Evolutionary conservation across 139 green algal genomes (phyloP).

Genomic region (Micromonas commoda): DNA sequence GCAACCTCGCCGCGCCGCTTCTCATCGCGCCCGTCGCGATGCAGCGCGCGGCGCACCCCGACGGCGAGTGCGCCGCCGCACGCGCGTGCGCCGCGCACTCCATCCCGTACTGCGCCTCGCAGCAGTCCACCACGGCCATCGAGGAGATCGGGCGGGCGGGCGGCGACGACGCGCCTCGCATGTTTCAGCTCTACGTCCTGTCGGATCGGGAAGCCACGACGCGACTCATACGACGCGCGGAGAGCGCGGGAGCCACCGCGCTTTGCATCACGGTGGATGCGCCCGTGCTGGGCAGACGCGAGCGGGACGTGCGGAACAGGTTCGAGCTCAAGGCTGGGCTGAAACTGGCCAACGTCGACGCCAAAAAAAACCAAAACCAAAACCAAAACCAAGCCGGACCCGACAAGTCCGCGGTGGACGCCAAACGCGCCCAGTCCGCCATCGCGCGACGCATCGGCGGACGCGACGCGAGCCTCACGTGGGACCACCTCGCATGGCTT

Average conservation of each 20-base stretch:
- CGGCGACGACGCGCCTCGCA: constrained; percentile 6
- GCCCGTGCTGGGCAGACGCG: constrained; percentile 56
- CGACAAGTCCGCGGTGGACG: too few relatives aligned
- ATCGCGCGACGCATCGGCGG: constrained; percentile 19
- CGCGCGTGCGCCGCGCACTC: constrained; percentile 37
- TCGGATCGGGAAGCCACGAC: constrained; percentile 54
- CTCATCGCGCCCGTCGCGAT: constrained; percentile 70
- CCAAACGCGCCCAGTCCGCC: background rate
- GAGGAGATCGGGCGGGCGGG: constrained; percentile 4
- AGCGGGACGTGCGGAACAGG: constrained; percentile 61
- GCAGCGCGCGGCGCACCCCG: constrained; percentile 58
- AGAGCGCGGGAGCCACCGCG: constrained; percentile 60
- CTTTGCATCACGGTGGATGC: constrained; percentile 85
- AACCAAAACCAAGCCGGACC: too few relatives aligned
- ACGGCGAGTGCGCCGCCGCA: constrained; percentile 58
- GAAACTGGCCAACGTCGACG: constrained; percentile 42
- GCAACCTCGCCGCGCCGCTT: constrained; percentile 40
- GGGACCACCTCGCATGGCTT: constrained; percentile 60
- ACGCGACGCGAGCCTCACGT: constrained; percentile 52
- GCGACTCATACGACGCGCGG: constrained; percentile 56
- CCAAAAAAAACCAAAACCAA: too few relatives aligned
- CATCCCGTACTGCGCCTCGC: constrained; percentile 21
- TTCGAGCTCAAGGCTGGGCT: constrained; percentile 53
- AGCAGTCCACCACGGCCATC: constrained; percentile 5
- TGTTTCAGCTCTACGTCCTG: constrained; percentile 76